These are phyloP conservation scores for Angomonas deanei DNA, from an alignment of 208 protist species.

Conservation along the genomic window DNA sequence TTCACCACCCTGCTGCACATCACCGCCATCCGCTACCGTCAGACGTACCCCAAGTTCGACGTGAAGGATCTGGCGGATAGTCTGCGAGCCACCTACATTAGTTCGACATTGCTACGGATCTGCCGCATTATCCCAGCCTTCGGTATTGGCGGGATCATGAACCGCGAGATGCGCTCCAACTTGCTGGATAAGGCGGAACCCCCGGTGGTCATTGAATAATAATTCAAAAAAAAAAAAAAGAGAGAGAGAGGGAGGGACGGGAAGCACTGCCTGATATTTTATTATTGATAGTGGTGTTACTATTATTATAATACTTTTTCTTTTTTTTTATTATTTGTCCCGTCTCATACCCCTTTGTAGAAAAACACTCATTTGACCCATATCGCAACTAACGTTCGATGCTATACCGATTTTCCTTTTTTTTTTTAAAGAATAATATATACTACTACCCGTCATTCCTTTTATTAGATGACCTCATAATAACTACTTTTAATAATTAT, in stretches of 20 bases:
- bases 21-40: conserved; percentile 79
- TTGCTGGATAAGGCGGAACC: conserved; percentile 66
- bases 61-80: conserved; percentile 47
- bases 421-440: too few species aligned
- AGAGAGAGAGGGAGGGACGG: neutral
- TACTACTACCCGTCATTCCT: too few species aligned
- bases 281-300: neutral
- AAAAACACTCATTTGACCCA: too few species aligned
- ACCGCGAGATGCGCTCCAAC: conserved; percentile 63
- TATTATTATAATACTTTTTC: too few species aligned
- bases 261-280: neutral
- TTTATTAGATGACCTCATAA: too few species aligned
- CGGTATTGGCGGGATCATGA: conserved; percentile 80
- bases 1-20: conserved; percentile 84
- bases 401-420: too few species aligned
- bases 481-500: too few species aligned
- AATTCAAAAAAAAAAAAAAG: neutral
- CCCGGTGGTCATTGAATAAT: conserved; percentile 1
- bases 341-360: too few species aligned
- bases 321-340: too few species aligned
- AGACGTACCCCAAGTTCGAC: conserved; percentile 76
- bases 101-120: conserved; percentile 68
- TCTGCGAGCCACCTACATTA: conserved; percentile 67
- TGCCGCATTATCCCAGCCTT: conserved; percentile 81
- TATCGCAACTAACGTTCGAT: too few species aligned